Evolutionary conservation across 441 rosid species (phyloP).

Genomic region (Populus hybrid): DNA sequence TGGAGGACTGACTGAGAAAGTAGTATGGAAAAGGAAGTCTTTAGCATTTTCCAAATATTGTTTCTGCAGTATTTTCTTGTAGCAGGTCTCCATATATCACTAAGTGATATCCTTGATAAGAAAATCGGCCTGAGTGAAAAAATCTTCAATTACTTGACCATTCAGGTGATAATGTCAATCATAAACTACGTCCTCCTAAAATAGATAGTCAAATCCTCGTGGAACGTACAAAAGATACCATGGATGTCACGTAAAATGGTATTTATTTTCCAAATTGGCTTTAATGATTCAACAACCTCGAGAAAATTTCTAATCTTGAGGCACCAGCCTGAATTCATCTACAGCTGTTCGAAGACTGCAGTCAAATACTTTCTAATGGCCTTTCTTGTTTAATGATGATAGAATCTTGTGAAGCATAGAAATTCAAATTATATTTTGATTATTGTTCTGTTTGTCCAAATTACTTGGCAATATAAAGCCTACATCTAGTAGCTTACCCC

Average conservation of each 20-base stretch:
- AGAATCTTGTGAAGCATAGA: conserved; percentile 2
- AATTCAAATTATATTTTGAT: not conserved
- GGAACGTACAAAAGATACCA: not conserved
- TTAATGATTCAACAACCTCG: conserved; percentile 8
- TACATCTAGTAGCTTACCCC: not conserved
- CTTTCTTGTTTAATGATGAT: not conserved
- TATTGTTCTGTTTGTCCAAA: not conserved
- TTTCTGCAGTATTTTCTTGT: conserved; percentile 62
- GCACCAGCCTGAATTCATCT: not conserved
- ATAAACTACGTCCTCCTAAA: conserved; percentile 3
- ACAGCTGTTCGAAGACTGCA: not conserved
- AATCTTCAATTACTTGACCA: conserved; percentile 14
- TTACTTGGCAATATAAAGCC: not conserved
- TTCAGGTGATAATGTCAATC: conserved; percentile 8
- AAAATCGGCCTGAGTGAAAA: conserved; percentile 63
- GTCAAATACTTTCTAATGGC: not conserved
- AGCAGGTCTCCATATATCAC: conserved; percentile 96
- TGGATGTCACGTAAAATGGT: conserved; percentile 10
- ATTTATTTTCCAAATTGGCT: conserved; percentile 2
- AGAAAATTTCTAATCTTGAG: not conserved
- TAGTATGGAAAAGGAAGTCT: conserved; percentile 80
- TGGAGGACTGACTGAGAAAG: conserved; percentile 77
- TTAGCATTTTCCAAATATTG: conserved; percentile 73
- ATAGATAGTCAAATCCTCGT: conserved; percentile 9
- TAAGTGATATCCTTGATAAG: conserved; percentile 89